Evolutionary conservation across 2,329 filamentous ascomycete genomes (phyloP), one percentile per base, ranked within the genome.

Genomic region (Chalaropsis thielavioides): DNA sequence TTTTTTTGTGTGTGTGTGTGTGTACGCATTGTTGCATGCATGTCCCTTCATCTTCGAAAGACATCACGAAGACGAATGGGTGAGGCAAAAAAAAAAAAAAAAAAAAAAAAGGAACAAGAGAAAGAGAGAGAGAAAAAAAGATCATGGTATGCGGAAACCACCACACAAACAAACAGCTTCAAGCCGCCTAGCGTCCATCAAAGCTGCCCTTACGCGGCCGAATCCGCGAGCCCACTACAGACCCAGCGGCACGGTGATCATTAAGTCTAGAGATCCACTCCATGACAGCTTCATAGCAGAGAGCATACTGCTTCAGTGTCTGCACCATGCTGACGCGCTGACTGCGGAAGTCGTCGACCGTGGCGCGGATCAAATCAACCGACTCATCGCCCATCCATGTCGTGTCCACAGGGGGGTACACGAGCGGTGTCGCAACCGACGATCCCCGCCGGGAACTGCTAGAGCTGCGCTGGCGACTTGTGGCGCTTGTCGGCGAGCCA

Each of bases 321-420:
- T 97, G 94, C 54, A 99, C 92, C 92, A 97, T 99, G 75, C 91
- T 96, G 22, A 96, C 76, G 69, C 94, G 80, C 76, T 99, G 94
- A 61, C 82, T 79, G 65, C 94, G 81, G 74, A 99, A 96, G 70
- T 96, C 91, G 70, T 94, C 88, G 1, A 99, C 92, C 0, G 92
- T 94, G 72, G 85, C 86, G 68, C 89, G 86, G 60, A 99, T 85
- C 67, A 97, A 75, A 73, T 99, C 94, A 1, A 89, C 72, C 31
- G 83, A 80, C 59, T 89, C 84, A 68, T 87, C 80, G 15, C 80
- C 75, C n/a, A 92, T 73, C 88, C 89, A 95, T 19, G 76, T 76
- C 1, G 80, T 80, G 59, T 86, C 81, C 3, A 75, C 66, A 1
- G 69, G 60, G 4, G 70, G 63, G 46, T 64, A 66, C 19, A 40